Evolutionary conservation across 2,329 filamentous ascomycete genomes (phyloP), one percentile per base, ranked within the genome.

Genomic region (Hirsutella rhossiliensis): DNA sequence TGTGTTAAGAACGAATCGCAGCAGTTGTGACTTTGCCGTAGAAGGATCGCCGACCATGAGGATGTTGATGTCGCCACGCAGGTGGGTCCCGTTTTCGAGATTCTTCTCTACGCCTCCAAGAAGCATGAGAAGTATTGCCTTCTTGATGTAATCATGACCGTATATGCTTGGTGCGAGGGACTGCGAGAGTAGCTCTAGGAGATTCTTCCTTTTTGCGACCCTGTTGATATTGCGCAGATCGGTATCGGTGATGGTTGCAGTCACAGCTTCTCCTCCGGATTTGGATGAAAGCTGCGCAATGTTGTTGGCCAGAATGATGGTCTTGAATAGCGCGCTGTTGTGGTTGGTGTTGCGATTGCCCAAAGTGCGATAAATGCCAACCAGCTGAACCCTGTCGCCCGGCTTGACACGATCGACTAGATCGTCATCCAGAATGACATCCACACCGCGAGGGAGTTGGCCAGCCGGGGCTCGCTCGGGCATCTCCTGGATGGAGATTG

Each of bases 221-320:
- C 94, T 96, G 71, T 97, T 97, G 72, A 98, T 98, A 60, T 98
- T 97, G 55, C 92, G 84, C 59, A 98, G 94, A 59, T 98, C 92
- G 1, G 85, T 92, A 62, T 97, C 92, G 17, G 92, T 97, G 54
- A 98, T 95, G 5, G 80, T 84, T 15, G 88, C 84, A 48, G 94
- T 85, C 0, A 90, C 90, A 53, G 97, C 85, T 30, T 90, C 92
- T 42, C 90, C 92, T 18, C 90, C 90, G 2, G 90, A 94, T 60
- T 98, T 98, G 15, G 90, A 96, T 2, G 92, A 95, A 7, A 98
- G 75, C 30, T 96, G 74, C 39, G 97, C 90, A 45, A 98, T 74
- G 55, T 98, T 94, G 67, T 98, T 98, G 31, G 90, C 90, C 38
- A 98, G 71, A 37, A 98, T 80, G 20, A 96, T 69, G 0, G 92